These are phyloP conservation scores for Trapa incisa DNA, from an alignment of 345 rosid species.

Conservation along the genomic window DNA sequence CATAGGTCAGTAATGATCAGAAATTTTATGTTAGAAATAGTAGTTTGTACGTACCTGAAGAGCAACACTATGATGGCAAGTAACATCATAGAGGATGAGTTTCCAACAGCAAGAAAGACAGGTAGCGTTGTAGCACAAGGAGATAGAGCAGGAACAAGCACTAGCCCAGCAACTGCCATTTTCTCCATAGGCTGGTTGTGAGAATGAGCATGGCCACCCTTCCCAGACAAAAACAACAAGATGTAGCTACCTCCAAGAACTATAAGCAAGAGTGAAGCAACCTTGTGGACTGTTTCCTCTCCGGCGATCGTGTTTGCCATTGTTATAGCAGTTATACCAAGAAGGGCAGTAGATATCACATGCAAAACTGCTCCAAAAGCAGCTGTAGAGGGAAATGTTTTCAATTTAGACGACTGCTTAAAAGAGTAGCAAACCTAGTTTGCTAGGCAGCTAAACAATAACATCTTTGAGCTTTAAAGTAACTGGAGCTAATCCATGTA, in stretches of 20 bases:
- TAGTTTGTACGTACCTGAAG: slow-evolving; percentile 39
- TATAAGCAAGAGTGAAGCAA: slow-evolving; percentile 89
- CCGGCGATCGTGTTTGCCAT: slow-evolving; percentile 97
- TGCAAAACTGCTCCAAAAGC: slow-evolving; percentile 97
- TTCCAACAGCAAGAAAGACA: slow-evolving; percentile 94
- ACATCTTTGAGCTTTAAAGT: not conserved
- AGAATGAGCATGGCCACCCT: slow-evolving; percentile 87
- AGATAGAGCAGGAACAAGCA: slow-evolving; percentile 92
- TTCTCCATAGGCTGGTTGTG: slow-evolving; percentile 99
- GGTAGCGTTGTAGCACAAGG: slow-evolving; percentile 99
- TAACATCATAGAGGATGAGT: slow-evolving; percentile 89
- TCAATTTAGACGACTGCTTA: too few relatives aligned
- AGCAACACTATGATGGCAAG: slow-evolving; percentile 88
- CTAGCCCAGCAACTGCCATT: slow-evolving; percentile 98
- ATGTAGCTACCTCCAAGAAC: slow-evolving; percentile 88
- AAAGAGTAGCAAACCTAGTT: not conserved
- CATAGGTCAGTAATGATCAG: too few relatives aligned
- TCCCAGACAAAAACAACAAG: slow-evolving; percentile 68
- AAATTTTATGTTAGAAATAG: not conserved
- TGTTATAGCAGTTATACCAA: slow-evolving; percentile 90
- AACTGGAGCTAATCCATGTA: not conserved
- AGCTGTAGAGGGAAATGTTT: slow-evolving; percentile 35
- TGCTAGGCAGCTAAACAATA: not conserved
- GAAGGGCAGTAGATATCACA: slow-evolving; percentile 86
- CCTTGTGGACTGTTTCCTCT: slow-evolving; percentile 95